Base-by-base conservation (phyloP, 495 filamentous ascomycete genomes). In the Podospora pseudopauciseta region DNA sequence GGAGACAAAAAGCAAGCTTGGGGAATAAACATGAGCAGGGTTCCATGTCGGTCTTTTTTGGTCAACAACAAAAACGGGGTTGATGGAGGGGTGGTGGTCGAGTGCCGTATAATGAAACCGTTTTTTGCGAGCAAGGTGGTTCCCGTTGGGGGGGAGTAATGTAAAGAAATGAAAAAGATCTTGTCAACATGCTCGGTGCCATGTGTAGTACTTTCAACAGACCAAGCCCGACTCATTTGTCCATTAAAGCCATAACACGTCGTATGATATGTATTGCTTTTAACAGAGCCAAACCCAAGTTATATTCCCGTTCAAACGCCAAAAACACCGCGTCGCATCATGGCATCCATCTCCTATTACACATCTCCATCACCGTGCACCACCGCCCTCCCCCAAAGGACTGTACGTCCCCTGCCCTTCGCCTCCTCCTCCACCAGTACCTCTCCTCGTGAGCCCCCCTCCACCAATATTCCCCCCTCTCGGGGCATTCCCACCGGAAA, bases 391-490 rank as follows among this genome's bases (percentile, higher is more conserved):
- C 16, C 70, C 68, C 18, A 75, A 62, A 13, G 71, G 71, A 59
- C 65, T 68, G 70, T 76, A 76, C 32, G 23, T 27, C 65, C 32
- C 74, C 9, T 49, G 39, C 39, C 39, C 39, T 11, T 49, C 39
- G 2, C 39, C 39, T 3, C 39, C 39, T 3, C 39, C 39, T 3
- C 39, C 39, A 13, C 39, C 39, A 49, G 39, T 49, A 54, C 55
- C 57, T 32, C 56, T 58, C 60, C 65, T 59, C 27, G 28, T 70
- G 27, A 57, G 4, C 23, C 64, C 58, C 9, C 11, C 39, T 11
- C 64, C 58, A 11, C 39, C 39, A 49, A n/a, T 27, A 58, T 27
- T 57, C n/a, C 34, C 19, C 13, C 61, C 20, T 26, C 28, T 61
- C 39, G 18, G 7, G 9, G 9, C 39, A 32, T 32, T 32, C 58